A percentile compares a stretch with the other conserved stretches of the same genome.
Conservation (phyloP, 2,329 filamentous ascomycete genomes). For the Fusarium nygamai region DNA sequence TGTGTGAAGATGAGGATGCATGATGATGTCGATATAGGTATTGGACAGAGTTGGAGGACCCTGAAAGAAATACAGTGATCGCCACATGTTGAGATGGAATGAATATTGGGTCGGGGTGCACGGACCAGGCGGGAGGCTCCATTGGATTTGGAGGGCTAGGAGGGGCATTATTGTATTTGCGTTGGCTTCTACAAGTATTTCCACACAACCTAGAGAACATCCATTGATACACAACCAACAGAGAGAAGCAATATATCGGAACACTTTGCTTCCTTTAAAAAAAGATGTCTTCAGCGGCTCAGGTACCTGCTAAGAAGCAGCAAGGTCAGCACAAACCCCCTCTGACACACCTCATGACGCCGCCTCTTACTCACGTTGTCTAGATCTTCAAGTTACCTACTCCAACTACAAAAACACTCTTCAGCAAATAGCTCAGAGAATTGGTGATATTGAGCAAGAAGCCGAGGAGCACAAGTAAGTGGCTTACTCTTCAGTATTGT, state of each 20-base stretch:
- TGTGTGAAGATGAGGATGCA: constrained; percentile 98
- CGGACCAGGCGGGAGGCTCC: constrained; percentile 43
- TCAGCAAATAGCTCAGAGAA: constrained; percentile 94
- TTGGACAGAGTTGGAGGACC: constrained; percentile 23
- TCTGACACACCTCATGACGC: background rate
- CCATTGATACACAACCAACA: constrained; percentile 20
- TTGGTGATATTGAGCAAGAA: constrained; percentile 97
- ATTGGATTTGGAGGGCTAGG: constrained; percentile 29
- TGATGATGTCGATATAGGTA: constrained; percentile 54
- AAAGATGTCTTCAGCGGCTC: constrained; percentile 57
- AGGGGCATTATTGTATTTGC: constrained; percentile 32
- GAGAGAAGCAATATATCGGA: background rate
- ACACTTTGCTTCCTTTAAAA: background rate
- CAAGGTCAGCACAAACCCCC: constrained; percentile 64
- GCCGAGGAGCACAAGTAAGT: constrained; percentile 97
- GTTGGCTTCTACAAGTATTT: constrained; percentile 11
- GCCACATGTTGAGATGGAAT: constrained; percentile 24
- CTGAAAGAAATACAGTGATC: constrained; percentile 33
- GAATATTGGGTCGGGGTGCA: constrained; percentile 40
- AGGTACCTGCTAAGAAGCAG: constrained; percentile 74
- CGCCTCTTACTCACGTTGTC: constrained; percentile 22
- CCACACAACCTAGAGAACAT: background rate
- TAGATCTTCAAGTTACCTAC: constrained; percentile 84
- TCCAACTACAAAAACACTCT: constrained; percentile 80
- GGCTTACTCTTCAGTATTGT: background rate